phyloP scores from a whole-genome alignment of 495 filamentous ascomycete genomes.

The Talaromyces wortmannii region DNA sequence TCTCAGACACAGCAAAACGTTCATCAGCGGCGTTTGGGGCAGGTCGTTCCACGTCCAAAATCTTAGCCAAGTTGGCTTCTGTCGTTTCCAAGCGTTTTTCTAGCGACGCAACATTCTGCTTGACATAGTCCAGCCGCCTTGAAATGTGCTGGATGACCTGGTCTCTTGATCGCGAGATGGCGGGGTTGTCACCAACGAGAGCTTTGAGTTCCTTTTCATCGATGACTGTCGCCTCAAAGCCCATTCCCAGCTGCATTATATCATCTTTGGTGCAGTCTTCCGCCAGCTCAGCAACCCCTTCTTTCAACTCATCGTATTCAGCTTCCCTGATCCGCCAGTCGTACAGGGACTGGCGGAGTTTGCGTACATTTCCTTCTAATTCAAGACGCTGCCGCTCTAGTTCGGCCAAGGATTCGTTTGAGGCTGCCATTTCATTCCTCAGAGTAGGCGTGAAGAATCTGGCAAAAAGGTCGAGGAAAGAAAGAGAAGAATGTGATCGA shows the following conservation, averaged over 20 bases:
- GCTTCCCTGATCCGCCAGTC: conserved; percentile 87
- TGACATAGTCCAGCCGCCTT: conserved; percentile 79
- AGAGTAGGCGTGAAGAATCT: not conserved
- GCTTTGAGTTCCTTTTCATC: conserved; percentile 45
- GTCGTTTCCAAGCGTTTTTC: conserved; percentile 60
- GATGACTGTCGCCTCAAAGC: conserved; percentile 47
- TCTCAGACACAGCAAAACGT: conserved; percentile 58
- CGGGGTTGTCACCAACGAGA: conserved; percentile 26
- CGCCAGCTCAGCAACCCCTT: conserved; percentile 58
- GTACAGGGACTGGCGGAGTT: conserved; percentile 68
- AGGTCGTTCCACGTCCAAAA: conserved; percentile 42
- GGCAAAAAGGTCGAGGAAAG: conserved; percentile 1
- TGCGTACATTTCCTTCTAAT: conserved; percentile 67
- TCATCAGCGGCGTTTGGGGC: conserved; percentile 27
- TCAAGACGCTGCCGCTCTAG: conserved; percentile 70
- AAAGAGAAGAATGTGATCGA: conserved; percentile 8
- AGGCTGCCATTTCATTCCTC: conserved; percentile 21
- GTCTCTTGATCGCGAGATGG: conserved; percentile 40
- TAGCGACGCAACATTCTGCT: conserved; percentile 61
- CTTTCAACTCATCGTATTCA: conserved; percentile 84
- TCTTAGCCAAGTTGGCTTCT: conserved; percentile 46
- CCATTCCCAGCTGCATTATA: conserved; percentile 38
- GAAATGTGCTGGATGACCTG: conserved; percentile 62
- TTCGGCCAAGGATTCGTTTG: conserved; percentile 23
- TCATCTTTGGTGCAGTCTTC: conserved; percentile 42